Evolutionary conservation across 345 rosid species (phyloP), one percentile per base, ranked within the genome.

Genomic region (Salix koriyanagi): DNA sequence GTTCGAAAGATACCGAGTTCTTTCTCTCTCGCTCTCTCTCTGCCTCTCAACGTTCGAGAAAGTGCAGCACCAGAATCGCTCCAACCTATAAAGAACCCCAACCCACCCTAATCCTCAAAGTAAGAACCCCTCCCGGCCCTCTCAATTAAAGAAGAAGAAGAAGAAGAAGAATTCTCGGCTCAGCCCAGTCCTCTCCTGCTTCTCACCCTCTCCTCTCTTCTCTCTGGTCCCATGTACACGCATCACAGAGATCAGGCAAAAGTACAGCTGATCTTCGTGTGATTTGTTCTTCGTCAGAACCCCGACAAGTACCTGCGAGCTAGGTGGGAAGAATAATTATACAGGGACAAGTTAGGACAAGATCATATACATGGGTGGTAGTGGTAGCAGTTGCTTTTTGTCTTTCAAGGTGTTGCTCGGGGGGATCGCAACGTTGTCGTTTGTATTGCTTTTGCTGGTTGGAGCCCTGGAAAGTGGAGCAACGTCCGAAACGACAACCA

Each of bases 31-130:
- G 37, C 74, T 76, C 79, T 69, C 84, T 72, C 71, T 65, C 60
- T 67, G 77, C 71, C 84, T 71, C 86, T 61, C 88, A 65, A 11
- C 32, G 70, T 67, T 78, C 86, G 86, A 88, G 85, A 90, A 87
- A 86, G 89, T 78, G 83, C 67, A 85, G 72, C 67, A 82, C 70
- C 76, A 78, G 85, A 86, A 79, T 85, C 90, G 50, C 84, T 75
- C 71, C 77, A 67, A 75, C 84, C 89, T 85, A 86, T 83, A 87
- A 90, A 88, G 88, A 75, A 79, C 73, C 70, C 84, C 73, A 69
- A 52, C 73, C 73, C 61, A 66, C 60, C 65, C 73, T 42, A 52
- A 66, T 36, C 62, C 62, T 58, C 62, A 11, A 19, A 66, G 69
- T 66, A 32, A 66, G 62, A 58, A 58, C 23, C 79, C 64, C 74